These are phyloP conservation scores for Leccinum solheimii DNA, from an alignment of 1,284 basidiomycete species.

Conservation along the genomic window DNA sequence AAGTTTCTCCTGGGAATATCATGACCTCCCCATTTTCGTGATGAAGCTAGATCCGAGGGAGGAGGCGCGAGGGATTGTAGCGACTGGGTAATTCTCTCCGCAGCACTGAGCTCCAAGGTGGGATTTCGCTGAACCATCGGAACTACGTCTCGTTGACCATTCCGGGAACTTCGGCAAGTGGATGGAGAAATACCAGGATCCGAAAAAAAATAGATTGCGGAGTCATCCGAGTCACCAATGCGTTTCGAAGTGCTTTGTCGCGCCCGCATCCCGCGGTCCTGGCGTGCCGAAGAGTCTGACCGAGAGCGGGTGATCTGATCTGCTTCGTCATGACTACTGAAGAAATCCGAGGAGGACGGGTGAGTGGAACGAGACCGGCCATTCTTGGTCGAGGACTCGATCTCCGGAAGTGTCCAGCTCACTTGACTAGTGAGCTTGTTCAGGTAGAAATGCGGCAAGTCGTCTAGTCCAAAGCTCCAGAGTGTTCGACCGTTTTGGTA, in stretches of 20 bases:
- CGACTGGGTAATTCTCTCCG: slow-evolving; percentile 44
- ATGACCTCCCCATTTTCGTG: no score
- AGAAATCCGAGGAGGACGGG: slow-evolving; percentile 32
- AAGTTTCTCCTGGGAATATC: no score
- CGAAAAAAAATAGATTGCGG: slow-evolving; percentile 64
- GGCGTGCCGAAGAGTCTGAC: slow-evolving; percentile 35
- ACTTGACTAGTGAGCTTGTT: slow-evolving; percentile 72
- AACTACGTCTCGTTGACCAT: slow-evolving; percentile 25
- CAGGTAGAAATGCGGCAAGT: slow-evolving; percentile 77
- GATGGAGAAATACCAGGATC: slow-evolving; percentile 40
- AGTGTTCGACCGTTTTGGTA: slow-evolving; percentile 56
- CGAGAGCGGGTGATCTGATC: slow-evolving; percentile 35
- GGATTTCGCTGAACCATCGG: slow-evolving; percentile 22
- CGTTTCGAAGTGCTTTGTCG: slow-evolving; percentile 19
- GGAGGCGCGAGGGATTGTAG: no score
- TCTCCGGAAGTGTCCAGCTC: slow-evolving; percentile 65
- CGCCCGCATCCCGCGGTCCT: slow-evolving; percentile 23
- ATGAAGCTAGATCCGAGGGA: slow-evolving; percentile 22
- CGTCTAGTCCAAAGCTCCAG: slow-evolving; percentile 81
- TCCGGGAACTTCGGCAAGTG: slow-evolving; percentile 38
- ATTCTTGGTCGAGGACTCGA: slow-evolving; percentile 22
- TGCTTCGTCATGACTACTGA: slow-evolving; percentile 28
- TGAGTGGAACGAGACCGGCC: slow-evolving; percentile 35
- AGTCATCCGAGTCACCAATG: slow-evolving; percentile 74
- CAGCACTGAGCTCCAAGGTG: slow-evolving; percentile 53